These are phyloP conservation scores for Penicillium thymicola DNA, from an alignment of 2,329 filamentous ascomycete species.

Conservation along the genomic window DNA sequence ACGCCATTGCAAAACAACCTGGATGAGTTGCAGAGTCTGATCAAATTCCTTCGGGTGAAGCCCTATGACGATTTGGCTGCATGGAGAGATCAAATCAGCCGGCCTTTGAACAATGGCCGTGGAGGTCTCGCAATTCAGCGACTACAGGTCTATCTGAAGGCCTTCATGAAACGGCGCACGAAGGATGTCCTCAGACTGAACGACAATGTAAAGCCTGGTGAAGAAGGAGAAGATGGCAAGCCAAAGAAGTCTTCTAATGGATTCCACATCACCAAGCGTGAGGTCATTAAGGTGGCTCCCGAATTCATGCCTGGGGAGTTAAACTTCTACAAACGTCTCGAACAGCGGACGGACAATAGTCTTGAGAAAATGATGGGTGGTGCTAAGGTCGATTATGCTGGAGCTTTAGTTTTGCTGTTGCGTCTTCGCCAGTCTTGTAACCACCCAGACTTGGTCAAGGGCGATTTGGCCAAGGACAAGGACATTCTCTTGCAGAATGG, in stretches of 20 bases:
- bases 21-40: slow-evolving; percentile 89
- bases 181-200: slow-evolving; percentile 94
- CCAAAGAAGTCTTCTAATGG: slow-evolving; percentile 53
- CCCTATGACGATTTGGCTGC: slow-evolving; percentile 81
- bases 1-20: slow-evolving; percentile 98
- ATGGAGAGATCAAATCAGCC: slow-evolving; percentile 90
- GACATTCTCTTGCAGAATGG: slow-evolving; percentile 71
- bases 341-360: slow-evolving; percentile 79
- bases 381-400: slow-evolving; percentile 81
- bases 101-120: slow-evolving; percentile 83
- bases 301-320: slow-evolving; percentile 77
- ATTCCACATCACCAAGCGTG: slow-evolving; percentile 90
- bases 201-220: slow-evolving; percentile 73
- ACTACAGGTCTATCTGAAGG: slow-evolving; percentile 78
- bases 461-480: slow-evolving; percentile 80
- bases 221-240: slow-evolving; percentile 52
- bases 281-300: slow-evolving; percentile 74
- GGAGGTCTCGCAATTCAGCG: slow-evolving; percentile 85
- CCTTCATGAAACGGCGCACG: slow-evolving; percentile 98
- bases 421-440: slow-evolving; percentile 91
- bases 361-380: slow-evolving; percentile 85
- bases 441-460: slow-evolving; percentile 82
- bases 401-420: slow-evolving; percentile 86
- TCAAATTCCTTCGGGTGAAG: slow-evolving; percentile 87
- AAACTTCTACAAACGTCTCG: slow-evolving; percentile 79